These are phyloP conservation scores for Talaromyces sp. DNA, from an alignment of 2,329 filamentous ascomycete species.

Conservation along the genomic window DNA sequence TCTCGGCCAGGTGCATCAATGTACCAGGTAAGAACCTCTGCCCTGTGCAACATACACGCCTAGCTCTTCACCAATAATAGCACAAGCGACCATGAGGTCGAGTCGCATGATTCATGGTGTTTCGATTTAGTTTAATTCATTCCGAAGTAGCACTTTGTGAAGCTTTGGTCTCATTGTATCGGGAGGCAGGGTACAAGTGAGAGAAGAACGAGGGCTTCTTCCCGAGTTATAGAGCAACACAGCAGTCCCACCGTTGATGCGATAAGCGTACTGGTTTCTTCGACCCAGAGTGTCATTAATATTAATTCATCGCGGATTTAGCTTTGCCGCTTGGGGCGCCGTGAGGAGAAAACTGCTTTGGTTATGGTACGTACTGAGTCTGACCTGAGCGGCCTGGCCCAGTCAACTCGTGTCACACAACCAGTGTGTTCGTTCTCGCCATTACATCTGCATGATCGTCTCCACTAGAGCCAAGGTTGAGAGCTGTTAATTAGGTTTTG, in stretches of 20 bases:
- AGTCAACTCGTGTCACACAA: neutral
- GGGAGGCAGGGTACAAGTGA: neutral
- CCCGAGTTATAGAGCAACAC: neutral
- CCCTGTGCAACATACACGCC: neutral
- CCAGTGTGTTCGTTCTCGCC: neutral
- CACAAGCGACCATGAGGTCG: neutral
- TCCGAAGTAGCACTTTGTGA: neutral
- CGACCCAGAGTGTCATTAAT: neutral
- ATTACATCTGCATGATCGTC: neutral
- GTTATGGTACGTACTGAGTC: neutral
- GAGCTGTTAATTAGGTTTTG: neutral
- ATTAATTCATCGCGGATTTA: neutral
- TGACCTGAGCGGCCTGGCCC: neutral
- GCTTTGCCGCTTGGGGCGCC: neutral
- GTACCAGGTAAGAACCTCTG: neutral
- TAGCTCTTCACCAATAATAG: neutral
- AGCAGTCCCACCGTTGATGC: neutral
- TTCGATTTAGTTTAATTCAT: neutral
- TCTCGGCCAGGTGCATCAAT: neutral
- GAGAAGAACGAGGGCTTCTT: neutral
- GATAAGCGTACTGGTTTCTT: neutral
- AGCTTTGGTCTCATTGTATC: neutral
- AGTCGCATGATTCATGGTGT: slow-evolving; percentile 5
- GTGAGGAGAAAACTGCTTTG: neutral
- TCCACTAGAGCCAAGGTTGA: neutral